Conservation (phyloP, 768 basidiomycete species). For the Melanogaster broomeanus region DNA sequence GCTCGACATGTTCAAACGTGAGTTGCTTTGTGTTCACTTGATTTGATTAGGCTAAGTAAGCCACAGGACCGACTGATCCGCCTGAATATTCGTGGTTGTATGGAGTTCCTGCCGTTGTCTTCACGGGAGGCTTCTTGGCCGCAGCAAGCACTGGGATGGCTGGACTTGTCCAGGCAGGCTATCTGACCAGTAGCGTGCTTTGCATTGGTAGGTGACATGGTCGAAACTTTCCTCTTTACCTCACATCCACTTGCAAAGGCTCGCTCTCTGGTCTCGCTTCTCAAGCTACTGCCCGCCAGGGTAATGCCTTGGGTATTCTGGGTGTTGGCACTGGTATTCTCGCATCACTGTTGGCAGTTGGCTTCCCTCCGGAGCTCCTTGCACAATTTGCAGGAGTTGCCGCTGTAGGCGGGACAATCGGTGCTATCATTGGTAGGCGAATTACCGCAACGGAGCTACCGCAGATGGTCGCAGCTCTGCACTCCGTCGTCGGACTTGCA, state of each 20-base stretch:
- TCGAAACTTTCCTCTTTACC: background rate
- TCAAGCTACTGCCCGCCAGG: conserved; percentile 80
- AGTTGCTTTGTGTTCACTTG: conserved; percentile 12
- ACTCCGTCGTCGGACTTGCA: conserved; percentile 88
- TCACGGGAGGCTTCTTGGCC: conserved; percentile 79
- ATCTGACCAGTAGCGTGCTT: conserved; percentile 81
- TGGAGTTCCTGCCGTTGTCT: conserved; percentile 74
- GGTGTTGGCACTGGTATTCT: conserved; percentile 83
- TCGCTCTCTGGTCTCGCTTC: conserved; percentile 81
- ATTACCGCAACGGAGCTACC: conserved; percentile 89
- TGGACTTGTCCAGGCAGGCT: conserved; percentile 87
- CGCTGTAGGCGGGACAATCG: conserved; percentile 69
- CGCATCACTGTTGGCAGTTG: conserved; percentile 79
- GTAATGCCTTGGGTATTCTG: conserved; percentile 86
- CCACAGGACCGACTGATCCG: conserved; percentile 73
- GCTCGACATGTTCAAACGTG: conserved; percentile 92
- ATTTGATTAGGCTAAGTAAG: conserved; percentile 4
- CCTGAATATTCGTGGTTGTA: conserved; percentile 89
- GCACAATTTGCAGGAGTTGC: conserved; percentile 79
- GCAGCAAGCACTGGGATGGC: conserved; percentile 84
- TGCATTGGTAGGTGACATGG: conserved; percentile 63
- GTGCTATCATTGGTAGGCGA: conserved; percentile 74
- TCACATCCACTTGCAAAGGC: conserved; percentile 38
- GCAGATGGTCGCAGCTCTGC: conserved; percentile 79
- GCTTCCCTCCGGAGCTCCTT: conserved; percentile 73